Evolutionary conservation across 148 eudicot genomes (phyloP).

Genomic region (Vaccinium corymbosum): DNA sequence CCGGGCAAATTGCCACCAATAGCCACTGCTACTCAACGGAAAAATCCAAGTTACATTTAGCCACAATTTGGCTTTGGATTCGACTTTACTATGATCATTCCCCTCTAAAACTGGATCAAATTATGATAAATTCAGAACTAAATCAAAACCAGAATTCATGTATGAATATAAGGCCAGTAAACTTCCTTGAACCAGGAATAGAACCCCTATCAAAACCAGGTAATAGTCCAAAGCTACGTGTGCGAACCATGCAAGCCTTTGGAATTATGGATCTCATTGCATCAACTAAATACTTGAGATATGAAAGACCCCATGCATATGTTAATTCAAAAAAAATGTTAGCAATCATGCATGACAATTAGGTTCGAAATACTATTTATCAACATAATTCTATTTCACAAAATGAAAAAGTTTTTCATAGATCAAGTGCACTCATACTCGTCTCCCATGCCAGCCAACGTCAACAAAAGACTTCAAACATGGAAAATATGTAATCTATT

Average conservation of each 20-base stretch:
- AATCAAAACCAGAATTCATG: too few relatives aligned
- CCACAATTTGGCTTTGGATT: too few relatives aligned
- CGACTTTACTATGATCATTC: too few relatives aligned
- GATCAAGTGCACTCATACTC: constrained; percentile 34
- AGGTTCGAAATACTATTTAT: too few relatives aligned
- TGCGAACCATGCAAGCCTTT: constrained; percentile 88
- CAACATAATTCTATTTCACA: neutral
- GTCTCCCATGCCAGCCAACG: constrained; percentile 91
- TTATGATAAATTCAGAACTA: too few relatives aligned
- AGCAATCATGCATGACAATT: neutral
- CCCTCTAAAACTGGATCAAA: too few relatives aligned
- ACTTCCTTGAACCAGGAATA: constrained; percentile 26
- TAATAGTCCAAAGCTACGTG: constrained; percentile 69
- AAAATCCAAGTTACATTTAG: too few relatives aligned
- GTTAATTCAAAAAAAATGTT: constrained; percentile 47
- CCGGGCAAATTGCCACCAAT: too few relatives aligned
- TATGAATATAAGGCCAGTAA: constrained; percentile 31
- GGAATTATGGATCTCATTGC: constrained; percentile 91
- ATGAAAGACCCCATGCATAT: constrained; percentile 79
- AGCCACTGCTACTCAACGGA: too few relatives aligned
- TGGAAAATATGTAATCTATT: too few relatives aligned
- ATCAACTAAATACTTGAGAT: constrained; percentile 55
- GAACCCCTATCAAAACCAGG: constrained; percentile 32
- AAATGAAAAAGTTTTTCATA: neutral
- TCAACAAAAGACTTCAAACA: constrained; percentile 61